These are phyloP conservation scores for Pseudevernia furfuracea DNA, from an alignment of 495 filamentous ascomycete species.

Conservation along the genomic window DNA sequence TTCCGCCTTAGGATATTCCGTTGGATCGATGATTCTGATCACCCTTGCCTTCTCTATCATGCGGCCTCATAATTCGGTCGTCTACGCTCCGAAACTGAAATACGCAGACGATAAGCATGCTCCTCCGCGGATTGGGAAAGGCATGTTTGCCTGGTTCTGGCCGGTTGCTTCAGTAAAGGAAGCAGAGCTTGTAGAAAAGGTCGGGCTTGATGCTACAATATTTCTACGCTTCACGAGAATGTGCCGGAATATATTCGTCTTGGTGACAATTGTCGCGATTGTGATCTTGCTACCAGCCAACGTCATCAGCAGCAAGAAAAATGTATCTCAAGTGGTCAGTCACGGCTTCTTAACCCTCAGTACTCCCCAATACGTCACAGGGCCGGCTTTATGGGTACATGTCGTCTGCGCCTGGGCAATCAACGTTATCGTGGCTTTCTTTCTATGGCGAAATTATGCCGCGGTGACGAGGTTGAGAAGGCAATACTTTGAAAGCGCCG, in stretches of 20 bases:
- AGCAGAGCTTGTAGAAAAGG: constrained; percentile 60
- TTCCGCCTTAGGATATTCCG: constrained; percentile 74
- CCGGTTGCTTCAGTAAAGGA: constrained; percentile 74
- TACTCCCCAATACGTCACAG: constrained; percentile 46
- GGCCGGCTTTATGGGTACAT: constrained; percentile 64
- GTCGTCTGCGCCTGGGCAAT: constrained; percentile 74
- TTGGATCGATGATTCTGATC: constrained; percentile 63
- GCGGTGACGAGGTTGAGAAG: constrained; percentile 62
- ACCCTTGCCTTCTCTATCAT: constrained; percentile 77
- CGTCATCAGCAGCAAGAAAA: constrained; percentile 44
- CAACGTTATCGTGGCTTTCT: constrained; percentile 64
- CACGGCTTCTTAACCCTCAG: constrained; percentile 40
- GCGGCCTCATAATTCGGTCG: constrained; percentile 78
- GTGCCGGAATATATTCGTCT: constrained; percentile 83
- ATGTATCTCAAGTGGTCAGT: constrained; percentile 20
- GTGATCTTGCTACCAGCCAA: constrained; percentile 80
- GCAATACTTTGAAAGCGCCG: constrained; percentile 74
- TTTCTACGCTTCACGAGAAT: constrained; percentile 85
- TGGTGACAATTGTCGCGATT: constrained; percentile 66
- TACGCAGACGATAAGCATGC: constrained; percentile 87
- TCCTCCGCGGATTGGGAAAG: constrained; percentile 83
- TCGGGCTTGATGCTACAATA: constrained; percentile 84
- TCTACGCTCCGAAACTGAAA: constrained; percentile 92
- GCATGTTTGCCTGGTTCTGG: constrained; percentile 74
- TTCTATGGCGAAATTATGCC: constrained; percentile 87